A percentile compares a stretch with the other conserved stretches of the same genome.
These are phyloP conservation scores for Cyberlindnera galapagoensis DNA, from an alignment of 805 yeast species.

Conservation along the genomic window DNA sequence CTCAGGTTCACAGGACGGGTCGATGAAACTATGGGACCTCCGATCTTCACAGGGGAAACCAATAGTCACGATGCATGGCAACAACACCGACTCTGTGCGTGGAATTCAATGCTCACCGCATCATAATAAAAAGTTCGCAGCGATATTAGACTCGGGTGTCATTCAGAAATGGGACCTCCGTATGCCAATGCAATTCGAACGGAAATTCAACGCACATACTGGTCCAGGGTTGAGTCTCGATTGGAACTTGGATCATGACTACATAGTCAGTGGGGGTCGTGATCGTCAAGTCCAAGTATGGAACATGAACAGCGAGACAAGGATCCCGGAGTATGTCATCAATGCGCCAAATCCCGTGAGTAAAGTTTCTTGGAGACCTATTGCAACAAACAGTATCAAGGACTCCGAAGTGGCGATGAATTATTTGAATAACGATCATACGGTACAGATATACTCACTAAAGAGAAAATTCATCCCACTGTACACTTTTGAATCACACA, in stretches of 20 bases:
- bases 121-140: constrained; percentile 54
- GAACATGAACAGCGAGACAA: constrained; percentile 42
- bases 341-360: constrained; percentile 74
- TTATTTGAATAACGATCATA: constrained; percentile 61
- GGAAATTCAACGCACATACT: constrained; percentile 78
- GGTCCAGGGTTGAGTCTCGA: constrained; percentile 87
- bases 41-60: constrained; percentile 42
- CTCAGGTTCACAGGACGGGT: constrained; percentile 78
- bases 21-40: constrained; percentile 71
- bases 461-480: constrained; percentile 69
- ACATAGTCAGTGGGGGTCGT: constrained; percentile 86
- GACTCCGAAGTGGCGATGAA: constrained; percentile 69
- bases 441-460: constrained; percentile 63
- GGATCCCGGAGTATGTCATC: constrained; percentile 63
- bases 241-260: constrained; percentile 82
- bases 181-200: constrained; percentile 52
- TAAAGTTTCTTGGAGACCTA: constrained; percentile 63
- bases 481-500: constrained; percentile 42
- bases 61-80: constrained; percentile 42
- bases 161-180: constrained; percentile 86
- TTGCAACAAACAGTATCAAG: constrained; percentile 31
- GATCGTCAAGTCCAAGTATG: constrained; percentile 79
- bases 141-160: constrained; percentile 85
- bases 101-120: constrained; percentile 49
- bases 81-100: constrained; percentile 63